A percentile compares a stretch with the other conserved stretches of the same genome.
phyloP scores from a whole-genome alignment of 495 filamentous ascomycete species.

The Aspergillus cavernicola region DNA sequence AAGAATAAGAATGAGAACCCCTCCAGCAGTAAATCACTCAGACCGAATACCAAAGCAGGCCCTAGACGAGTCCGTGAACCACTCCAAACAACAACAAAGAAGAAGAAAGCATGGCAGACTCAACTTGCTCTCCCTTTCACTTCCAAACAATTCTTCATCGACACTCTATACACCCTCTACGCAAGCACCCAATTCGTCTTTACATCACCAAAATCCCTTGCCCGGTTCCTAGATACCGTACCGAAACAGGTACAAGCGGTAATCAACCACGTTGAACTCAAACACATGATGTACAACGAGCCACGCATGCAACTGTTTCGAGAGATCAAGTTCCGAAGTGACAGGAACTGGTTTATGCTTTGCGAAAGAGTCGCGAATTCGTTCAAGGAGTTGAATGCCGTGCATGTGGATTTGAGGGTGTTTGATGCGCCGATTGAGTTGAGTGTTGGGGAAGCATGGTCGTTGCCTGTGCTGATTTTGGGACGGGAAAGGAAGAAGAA shows the following conservation, averaged over 20 bases:
- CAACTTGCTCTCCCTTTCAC: constrained; percentile 13
- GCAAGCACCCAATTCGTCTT: constrained; percentile 24
- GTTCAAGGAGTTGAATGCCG: constrained; percentile 9
- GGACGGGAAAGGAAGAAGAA: not conserved
- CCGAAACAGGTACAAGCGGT: constrained; percentile 5
- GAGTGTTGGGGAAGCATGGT: constrained; percentile 20
- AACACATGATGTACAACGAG: constrained; percentile 28
- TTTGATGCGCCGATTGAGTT: constrained; percentile 20
- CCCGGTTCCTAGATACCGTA: constrained; percentile 14
- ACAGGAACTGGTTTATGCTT: constrained; percentile 16
- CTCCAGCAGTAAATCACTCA: too few relatives aligned
- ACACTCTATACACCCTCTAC: constrained; percentile 21
- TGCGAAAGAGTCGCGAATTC: constrained; percentile 14
- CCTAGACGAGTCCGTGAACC: too few relatives aligned
- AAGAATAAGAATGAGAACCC: not conserved
- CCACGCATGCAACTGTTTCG: constrained; percentile 13
- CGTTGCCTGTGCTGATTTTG: constrained; percentile 19
- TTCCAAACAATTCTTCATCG: constrained; percentile 15
- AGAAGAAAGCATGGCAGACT: not conserved
- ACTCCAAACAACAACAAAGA: not conserved
- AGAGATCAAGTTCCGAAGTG: constrained; percentile 18
- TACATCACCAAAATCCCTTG: constrained; percentile 9
- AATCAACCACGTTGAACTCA: constrained; percentile 23
- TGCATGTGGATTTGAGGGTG: constrained; percentile 19
- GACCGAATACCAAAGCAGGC: too few relatives aligned